phyloP scores from a whole-genome alignment of 768 basidiomycete genomes.

The Suillus plorans region DNA sequence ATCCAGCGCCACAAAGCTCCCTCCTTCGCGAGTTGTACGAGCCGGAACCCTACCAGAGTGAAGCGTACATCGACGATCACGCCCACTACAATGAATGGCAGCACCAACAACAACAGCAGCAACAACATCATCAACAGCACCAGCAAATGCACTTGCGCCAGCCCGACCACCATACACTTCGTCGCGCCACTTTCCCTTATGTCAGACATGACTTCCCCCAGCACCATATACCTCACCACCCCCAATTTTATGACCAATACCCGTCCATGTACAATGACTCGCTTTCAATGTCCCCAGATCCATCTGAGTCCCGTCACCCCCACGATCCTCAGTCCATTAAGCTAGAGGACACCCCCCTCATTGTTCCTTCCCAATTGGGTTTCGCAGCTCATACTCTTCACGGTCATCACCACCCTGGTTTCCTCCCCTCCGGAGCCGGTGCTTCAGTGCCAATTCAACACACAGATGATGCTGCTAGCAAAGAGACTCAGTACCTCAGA shows the following conservation, averaged over 20 bases:
- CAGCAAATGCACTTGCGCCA: slow-evolving; percentile 13
- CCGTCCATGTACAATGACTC: slow-evolving; percentile 41
- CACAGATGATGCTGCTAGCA: slow-evolving; percentile 87
- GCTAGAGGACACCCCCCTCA: slow-evolving; percentile 59
- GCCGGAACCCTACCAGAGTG: slow-evolving; percentile 40
- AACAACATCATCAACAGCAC: slow-evolving; percentile 26
- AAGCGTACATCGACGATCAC: slow-evolving; percentile 36
- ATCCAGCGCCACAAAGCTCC: slow-evolving; percentile 43
- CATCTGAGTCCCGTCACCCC: slow-evolving; percentile 18
- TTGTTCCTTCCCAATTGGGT: slow-evolving; percentile 61
- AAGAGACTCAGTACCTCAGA: slow-evolving; percentile 89
- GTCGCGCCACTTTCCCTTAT: slow-evolving; percentile 76
- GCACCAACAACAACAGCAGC: slow-evolving; percentile 39
- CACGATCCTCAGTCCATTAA: slow-evolving; percentile 48
- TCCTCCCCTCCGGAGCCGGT: slow-evolving; percentile 42
- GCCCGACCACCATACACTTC: slow-evolving; percentile 47
- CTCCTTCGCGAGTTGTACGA: slow-evolving; percentile 76
- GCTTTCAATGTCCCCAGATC: slow-evolving; percentile 29
- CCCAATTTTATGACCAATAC: slow-evolving; percentile 32
- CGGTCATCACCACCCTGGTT: slow-evolving; percentile 38
- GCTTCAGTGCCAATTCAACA: slow-evolving; percentile 66
- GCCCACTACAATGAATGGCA: slow-evolving; percentile 36
- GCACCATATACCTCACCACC: slow-evolving; percentile 30
- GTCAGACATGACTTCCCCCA: slow-evolving; percentile 66
- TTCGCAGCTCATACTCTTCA: slow-evolving; percentile 30